Evolutionary conservation across 148 eudicot species (phyloP).

Genomic region (Chenopodium quinoa): DNA sequence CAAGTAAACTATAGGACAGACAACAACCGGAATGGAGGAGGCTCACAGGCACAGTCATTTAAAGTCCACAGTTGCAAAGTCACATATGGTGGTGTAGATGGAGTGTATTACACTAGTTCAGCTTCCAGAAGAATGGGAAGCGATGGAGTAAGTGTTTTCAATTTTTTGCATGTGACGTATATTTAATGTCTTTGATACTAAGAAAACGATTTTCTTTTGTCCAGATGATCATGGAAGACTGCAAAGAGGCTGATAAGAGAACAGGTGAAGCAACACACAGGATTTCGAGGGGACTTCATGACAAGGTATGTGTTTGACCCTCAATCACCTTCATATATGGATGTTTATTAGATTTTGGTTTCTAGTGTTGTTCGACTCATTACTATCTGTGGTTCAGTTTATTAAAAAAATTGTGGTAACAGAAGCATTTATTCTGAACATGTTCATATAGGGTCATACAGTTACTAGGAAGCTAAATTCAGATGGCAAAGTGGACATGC

Average conservation of each 20-base stretch:
- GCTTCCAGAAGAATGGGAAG: slow-evolving; percentile 54
- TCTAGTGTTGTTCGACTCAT: not conserved
- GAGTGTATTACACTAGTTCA: slow-evolving; percentile 67
- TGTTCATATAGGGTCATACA: slow-evolving; percentile 60
- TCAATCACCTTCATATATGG: not conserved
- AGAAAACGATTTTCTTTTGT: slow-evolving; percentile 2
- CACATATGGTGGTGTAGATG: slow-evolving; percentile 79
- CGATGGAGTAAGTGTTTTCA: slow-evolving; percentile 56
- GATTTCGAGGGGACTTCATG: slow-evolving; percentile 73
- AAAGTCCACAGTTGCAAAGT: slow-evolving; percentile 59
- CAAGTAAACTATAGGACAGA: slow-evolving; percentile 22
- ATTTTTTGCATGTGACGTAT: not conserved
- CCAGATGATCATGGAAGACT: slow-evolving; percentile 70
- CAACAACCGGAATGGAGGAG: slow-evolving; percentile 26
- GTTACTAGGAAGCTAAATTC: slow-evolving; percentile 66
- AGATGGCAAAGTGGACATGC: slow-evolving; percentile 76
- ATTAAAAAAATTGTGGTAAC: not conserved
- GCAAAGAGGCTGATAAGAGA: slow-evolving; percentile 73
- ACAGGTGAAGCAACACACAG: slow-evolving; percentile 81
- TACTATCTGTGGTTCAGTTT: not conserved
- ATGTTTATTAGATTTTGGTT: not conserved
- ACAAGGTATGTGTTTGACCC: slow-evolving; percentile 52
- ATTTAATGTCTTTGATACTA: not conserved
- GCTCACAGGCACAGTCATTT: slow-evolving; percentile 30
- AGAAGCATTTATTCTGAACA: not conserved